Conservation (phyloP, 176 grass and related monocot genomes). For the Musa troglodytarum region DNA sequence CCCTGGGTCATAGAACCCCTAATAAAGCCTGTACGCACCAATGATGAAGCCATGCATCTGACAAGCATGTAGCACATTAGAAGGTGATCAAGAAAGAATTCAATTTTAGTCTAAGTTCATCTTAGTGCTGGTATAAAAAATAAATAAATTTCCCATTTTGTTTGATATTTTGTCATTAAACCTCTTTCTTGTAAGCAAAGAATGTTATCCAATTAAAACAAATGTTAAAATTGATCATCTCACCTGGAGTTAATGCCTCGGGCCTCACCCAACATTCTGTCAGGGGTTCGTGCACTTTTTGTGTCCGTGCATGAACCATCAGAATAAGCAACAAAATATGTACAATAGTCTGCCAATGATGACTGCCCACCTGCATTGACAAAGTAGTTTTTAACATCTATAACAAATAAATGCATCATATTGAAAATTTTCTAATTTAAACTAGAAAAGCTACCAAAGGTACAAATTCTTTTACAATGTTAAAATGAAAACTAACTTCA, state of each 20-base stretch:
- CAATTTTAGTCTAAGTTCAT: not conserved
- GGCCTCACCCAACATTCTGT: constrained; percentile 95
- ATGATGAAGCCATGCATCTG: constrained; percentile 93
- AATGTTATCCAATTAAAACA: not conserved
- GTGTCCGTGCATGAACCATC: constrained; percentile 95
- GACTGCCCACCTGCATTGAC: constrained; percentile 74
- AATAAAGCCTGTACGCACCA: constrained; percentile 96
- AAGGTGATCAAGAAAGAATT: not conserved
- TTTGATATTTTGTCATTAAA: too few relatives aligned
- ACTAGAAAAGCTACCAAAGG: not conserved
- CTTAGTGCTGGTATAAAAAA: not conserved
- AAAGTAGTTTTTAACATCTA: not conserved
- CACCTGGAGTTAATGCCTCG: constrained; percentile 82
- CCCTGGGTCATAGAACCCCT: constrained; percentile 97
- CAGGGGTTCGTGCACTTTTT: constrained; percentile 78
- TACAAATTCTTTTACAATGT: not conserved
- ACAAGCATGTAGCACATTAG: constrained; percentile 1
- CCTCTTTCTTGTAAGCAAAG: not conserved
- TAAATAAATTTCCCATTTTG: not conserved
- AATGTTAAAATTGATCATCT: not conserved
- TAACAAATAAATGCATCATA: not conserved
- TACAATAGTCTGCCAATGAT: constrained; percentile 99
- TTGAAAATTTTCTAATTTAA: not conserved
- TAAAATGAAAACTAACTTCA: not conserved
- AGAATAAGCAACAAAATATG: constrained; percentile 97